Percentiles rank a stretch among this genome's conserved stretches.
phyloP scores from a whole-genome alignment of 2,329 filamentous ascomycete genomes.

The Ascochyta viciae-villosae region DNA sequence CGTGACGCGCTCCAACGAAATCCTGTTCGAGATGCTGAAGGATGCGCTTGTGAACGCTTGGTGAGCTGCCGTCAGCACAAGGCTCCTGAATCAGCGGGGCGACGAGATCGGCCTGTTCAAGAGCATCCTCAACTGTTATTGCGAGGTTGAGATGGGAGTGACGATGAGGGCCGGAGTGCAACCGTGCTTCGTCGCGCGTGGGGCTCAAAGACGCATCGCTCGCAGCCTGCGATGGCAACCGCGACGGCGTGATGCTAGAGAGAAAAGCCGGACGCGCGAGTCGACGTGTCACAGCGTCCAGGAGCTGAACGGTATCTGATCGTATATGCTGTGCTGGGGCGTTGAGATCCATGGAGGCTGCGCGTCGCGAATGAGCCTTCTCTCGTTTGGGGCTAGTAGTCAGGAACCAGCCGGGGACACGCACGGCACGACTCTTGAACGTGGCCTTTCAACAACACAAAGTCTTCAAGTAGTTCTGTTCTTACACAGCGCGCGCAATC shows the following conservation, averaged over 20 bases:
- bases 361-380: constrained; percentile 36
- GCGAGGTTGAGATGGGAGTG: constrained; percentile 34
- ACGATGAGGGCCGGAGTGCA: constrained; percentile 34
- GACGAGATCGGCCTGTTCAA: constrained; percentile 43
- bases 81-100: constrained; percentile 45
- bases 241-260: constrained; percentile 44
- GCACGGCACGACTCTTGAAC: constrained; percentile 30
- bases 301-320: constrained; percentile 42
- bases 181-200: constrained; percentile 44
- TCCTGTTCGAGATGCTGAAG: constrained; percentile 34
- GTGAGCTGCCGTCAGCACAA: constrained; percentile 38
- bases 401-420: constrained; percentile 15
- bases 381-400: constrained; percentile 42
- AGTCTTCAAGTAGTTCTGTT: constrained; percentile 8
- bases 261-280: constrained; percentile 47
- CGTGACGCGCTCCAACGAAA: constrained; percentile 39
- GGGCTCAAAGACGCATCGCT: constrained; percentile 47
- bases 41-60: constrained; percentile 35
- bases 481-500: constrained; percentile 17
- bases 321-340: constrained; percentile 27
- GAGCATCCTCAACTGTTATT: constrained; percentile 37
- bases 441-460: constrained; percentile 37
- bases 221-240: constrained; percentile 48
- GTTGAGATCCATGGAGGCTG: constrained; percentile 39
- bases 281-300: constrained; percentile 43